phyloP scores from a whole-genome alignment of 140 eudicot genomes.

The Stevia rebaudiana region DNA sequence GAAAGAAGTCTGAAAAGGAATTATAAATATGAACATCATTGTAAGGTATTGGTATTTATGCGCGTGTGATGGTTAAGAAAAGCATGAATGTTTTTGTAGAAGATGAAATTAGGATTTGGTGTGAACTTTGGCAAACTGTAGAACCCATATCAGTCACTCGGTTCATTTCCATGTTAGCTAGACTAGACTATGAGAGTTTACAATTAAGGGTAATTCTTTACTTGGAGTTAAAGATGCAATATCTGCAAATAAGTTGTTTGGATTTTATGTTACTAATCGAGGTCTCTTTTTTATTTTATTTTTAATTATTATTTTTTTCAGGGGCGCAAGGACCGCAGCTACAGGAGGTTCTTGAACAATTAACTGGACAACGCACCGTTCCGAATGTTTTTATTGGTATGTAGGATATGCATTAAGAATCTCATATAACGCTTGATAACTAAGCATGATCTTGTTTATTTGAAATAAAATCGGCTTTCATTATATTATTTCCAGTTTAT shows the following conservation, averaged over 20 bases:
- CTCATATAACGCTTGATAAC: neutral
- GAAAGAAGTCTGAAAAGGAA: neutral
- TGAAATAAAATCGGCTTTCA: neutral
- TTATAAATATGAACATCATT: neutral
- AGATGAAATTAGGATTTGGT: too few species aligned
- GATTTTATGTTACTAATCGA: neutral
- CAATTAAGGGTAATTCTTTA: too few species aligned
- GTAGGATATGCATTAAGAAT: constrained; percentile 13
- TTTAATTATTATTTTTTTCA: constrained; percentile 15
- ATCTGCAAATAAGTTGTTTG: neutral
- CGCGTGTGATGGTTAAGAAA: too few species aligned
- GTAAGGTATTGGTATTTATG: neutral
- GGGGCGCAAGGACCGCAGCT: constrained; percentile 79
- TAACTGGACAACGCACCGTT: constrained; percentile 85
- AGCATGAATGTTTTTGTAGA: too few species aligned
- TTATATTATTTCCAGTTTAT: neutral
- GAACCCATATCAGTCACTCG: too few species aligned
- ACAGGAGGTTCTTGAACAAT: constrained; percentile 73
- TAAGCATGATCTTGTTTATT: neutral
- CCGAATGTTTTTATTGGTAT: constrained; percentile 86
- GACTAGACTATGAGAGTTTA: too few species aligned
- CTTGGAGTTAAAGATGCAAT: neutral
- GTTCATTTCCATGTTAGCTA: too few species aligned
- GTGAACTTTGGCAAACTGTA: too few species aligned
- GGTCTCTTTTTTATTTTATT: neutral